Evolutionary conservation across 257 asterid genomes (phyloP).

Genomic region (Salvia rosmarinus): DNA sequence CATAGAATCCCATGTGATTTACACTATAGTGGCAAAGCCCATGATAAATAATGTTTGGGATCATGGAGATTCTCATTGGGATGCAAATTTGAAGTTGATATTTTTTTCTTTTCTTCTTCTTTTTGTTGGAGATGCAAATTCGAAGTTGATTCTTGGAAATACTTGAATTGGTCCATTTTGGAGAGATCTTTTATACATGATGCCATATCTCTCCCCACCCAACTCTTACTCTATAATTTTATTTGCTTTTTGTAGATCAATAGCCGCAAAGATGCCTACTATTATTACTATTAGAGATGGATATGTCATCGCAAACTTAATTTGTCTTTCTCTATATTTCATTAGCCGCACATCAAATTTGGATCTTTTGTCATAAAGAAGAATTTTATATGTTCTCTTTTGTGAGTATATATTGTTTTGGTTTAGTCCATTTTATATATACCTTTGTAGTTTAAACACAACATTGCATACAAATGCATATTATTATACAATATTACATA

Average conservation of each 20-base stretch:
- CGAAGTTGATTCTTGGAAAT: neutral
- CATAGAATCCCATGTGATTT: too few species aligned
- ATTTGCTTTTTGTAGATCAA: neutral
- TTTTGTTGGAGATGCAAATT: neutral
- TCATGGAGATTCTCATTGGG: neutral
- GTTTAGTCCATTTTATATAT: neutral
- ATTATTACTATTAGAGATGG: neutral
- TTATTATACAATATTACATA: too few species aligned
- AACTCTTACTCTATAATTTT: neutral
- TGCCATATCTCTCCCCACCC: neutral
- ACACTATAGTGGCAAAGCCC: too few species aligned
- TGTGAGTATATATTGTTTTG: neutral
- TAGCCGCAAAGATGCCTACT: constrained; percentile 4
- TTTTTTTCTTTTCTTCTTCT: too few species aligned
- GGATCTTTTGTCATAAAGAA: neutral
- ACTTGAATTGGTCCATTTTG: neutral
- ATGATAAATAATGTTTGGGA: neutral
- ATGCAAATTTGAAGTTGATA: too few species aligned
- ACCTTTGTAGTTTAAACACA: too few species aligned
- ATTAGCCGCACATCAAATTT: neutral
- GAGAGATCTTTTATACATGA: neutral
- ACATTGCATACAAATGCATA: too few species aligned
- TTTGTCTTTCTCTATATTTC: neutral
- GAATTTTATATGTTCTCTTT: neutral
- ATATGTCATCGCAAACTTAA: neutral